phyloP scores from a whole-genome alignment of 2,329 filamentous ascomycete genomes.

The Fusarium camptoceras region DNA sequence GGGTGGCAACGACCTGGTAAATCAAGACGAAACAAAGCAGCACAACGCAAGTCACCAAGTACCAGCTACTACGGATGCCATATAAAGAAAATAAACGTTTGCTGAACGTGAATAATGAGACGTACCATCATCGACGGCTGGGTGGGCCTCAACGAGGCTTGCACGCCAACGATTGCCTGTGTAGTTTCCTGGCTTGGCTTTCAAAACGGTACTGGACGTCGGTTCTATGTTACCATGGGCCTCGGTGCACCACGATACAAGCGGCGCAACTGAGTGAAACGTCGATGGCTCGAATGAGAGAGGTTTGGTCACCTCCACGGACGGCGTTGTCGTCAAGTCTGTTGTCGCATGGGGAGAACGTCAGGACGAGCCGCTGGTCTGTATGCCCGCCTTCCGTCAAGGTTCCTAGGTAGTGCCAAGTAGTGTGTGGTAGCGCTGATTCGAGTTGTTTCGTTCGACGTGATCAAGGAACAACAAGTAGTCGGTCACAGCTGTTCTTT shows the following conservation, averaged over 20 bases:
- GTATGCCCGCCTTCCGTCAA: conserved; percentile 40
- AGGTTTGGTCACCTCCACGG: conserved; percentile 51
- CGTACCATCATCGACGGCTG: conserved; percentile 64
- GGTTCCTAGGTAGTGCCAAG: conserved; percentile 36
- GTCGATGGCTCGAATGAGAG: conserved; percentile 41
- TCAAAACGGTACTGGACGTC: conserved; percentile 41
- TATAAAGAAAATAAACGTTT: conserved; percentile 9
- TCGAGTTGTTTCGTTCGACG: conserved; percentile 11
- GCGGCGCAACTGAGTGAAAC: conserved; percentile 40
- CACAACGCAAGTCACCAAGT: not conserved
- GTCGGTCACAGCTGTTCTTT: conserved; percentile 19
- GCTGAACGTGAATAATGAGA: conserved; percentile 42
- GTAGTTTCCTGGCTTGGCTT: conserved; percentile 41
- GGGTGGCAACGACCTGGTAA: conserved; percentile 28
- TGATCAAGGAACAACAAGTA: conserved; percentile 20
- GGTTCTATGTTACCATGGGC: conserved; percentile 48
- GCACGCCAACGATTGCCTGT: conserved; percentile 49
- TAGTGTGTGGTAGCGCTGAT: conserved; percentile 21
- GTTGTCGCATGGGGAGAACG: conserved; percentile 51
- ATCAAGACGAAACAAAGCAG: conserved; percentile 11
- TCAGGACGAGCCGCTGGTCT: conserved; percentile 45
- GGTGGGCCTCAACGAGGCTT: conserved; percentile 53
- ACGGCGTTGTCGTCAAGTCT: conserved; percentile 47
- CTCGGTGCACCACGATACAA: conserved; percentile 41
- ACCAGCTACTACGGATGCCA: not conserved